Evolutionary conservation across 768 basidiomycete genomes (phyloP).

Genomic region (Leccinum broughii): DNA sequence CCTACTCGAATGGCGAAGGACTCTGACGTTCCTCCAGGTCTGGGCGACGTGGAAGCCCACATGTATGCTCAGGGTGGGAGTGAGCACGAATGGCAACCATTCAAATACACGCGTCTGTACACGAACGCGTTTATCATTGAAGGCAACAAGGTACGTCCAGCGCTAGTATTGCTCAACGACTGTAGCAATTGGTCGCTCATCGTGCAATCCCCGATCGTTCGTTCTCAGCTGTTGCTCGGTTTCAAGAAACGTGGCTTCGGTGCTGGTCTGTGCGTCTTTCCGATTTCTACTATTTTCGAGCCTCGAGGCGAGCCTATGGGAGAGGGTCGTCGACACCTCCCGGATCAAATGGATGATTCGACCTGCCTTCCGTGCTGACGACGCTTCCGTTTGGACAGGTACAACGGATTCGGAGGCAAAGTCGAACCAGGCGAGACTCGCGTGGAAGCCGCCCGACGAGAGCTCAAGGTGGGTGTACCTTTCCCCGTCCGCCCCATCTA

Average conservation of each 20-base stretch:
- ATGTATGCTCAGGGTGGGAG: slow-evolving; percentile 41
- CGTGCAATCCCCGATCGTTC: slow-evolving; percentile 26
- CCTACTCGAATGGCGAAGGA: slow-evolving; percentile 12
- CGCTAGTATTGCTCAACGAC: neutral
- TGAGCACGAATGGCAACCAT: slow-evolving; percentile 47
- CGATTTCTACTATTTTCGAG: neutral
- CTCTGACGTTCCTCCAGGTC: slow-evolving; percentile 43
- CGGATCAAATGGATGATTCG: neutral
- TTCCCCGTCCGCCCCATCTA: neutral
- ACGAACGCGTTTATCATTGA: slow-evolving; percentile 72
- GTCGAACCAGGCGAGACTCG: slow-evolving; percentile 73
- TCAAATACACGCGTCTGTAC: slow-evolving; percentile 46
- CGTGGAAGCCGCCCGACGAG: slow-evolving; percentile 72
- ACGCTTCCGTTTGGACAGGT: slow-evolving; percentile 44
- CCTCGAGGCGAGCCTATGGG: neutral
- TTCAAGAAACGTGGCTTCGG: slow-evolving; percentile 83
- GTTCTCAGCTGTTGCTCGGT: slow-evolving; percentile 68
- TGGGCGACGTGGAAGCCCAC: slow-evolving; percentile 26
- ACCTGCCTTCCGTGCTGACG: neutral
- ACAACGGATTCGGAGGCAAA: slow-evolving; percentile 90
- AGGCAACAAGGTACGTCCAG: slow-evolving; percentile 43
- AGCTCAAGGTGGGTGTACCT: slow-evolving; percentile 49
- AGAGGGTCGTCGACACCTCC: neutral
- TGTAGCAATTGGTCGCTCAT: neutral
- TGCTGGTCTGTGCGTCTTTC: slow-evolving; percentile 48